phyloP scores from a whole-genome alignment of 257 asterid species.

The Salvia rosmarinus region DNA sequence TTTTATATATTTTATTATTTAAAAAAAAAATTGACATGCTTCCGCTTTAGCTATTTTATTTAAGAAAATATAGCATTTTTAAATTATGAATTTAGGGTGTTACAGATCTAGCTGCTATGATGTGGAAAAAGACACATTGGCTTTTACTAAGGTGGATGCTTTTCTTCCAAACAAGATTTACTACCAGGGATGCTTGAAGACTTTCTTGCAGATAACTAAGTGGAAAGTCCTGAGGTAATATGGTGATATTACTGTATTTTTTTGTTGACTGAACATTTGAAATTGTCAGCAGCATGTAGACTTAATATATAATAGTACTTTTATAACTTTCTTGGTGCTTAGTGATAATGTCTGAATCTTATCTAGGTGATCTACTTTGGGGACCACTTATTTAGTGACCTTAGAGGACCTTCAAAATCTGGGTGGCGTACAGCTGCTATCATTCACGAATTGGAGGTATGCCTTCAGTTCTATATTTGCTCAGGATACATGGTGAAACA shows the following conservation, averaged over 20 bases:
- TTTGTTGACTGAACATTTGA: constrained; percentile 19
- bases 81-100: no score
- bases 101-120: constrained; percentile 81
- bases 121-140: constrained; percentile 85
- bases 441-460: constrained; percentile 88
- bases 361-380: constrained; percentile 95
- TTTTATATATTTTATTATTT: no score
- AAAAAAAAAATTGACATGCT: no score
- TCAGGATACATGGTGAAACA: not conserved
- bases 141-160: constrained; percentile 82
- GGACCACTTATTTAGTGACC: constrained; percentile 96
- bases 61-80: no score
- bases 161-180: constrained; percentile 82
- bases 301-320: not conserved
- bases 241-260: constrained; percentile 4
- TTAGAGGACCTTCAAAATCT: constrained; percentile 95
- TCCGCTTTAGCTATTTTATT: no score
- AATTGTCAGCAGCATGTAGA: not conserved
- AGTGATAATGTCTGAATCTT: constrained; percentile 21
- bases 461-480: constrained; percentile 22
- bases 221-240: constrained; percentile 95
- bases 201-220: constrained; percentile 89
- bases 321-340: not conserved
- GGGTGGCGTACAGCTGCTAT: constrained; percentile 99
- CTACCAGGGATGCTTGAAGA: constrained; percentile 92